Evolutionary conservation across 371 early-diverging fungal species (phyloP), one percentile per base, ranked within the genome.

Genomic region (Encephalitozoon hellem): DNA sequence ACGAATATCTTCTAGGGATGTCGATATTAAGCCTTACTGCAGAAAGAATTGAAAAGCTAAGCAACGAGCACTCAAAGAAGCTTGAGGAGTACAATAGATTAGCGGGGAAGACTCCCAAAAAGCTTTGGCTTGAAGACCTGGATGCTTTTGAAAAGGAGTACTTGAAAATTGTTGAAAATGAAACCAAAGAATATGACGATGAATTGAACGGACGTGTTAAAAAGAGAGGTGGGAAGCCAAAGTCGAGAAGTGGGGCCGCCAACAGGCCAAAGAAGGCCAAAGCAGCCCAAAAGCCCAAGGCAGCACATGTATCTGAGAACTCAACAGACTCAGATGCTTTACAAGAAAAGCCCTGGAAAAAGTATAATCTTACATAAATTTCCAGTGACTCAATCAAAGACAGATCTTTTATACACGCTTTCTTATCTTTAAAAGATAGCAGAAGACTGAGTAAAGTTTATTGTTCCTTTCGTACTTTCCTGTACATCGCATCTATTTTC

Each of bases 1-100:
- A 88, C 79, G 93, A 95, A 75, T 99, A 99, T 78, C 87, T 99
- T 39, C 87, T 99, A 66, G 83, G 87, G 11, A 94, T 97, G 91
- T 90, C 91, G 28, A 91, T 99, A 23, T 90, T 90, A 86, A 91
- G 88, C 63, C 88, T 97, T 74, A 96, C 97, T 0, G 78, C 80
- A 64, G 94, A 97, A 80, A 93, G 92, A 87, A 88, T 93, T 18
- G 89, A 91, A 18, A 88, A 91, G 75, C 86, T 96, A 21, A 85
- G 87, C 54, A 87, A 88, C 54, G 91, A 95, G 72, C 86, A 88
- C 49, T 87, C 87, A 15, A 80, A 69, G 5, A 94, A 91, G 74
- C 83, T 88, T 55, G 69, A 78, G 6, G 91, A 93, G 81, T 87
- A 95, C 21, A 87, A 90, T 38, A 78, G 80, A 0, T 82, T 96